Evolutionary conservation across 495 filamentous ascomycete species (phyloP), one percentile per base, ranked within the genome.

Genomic region (Penicillium herquei): DNA sequence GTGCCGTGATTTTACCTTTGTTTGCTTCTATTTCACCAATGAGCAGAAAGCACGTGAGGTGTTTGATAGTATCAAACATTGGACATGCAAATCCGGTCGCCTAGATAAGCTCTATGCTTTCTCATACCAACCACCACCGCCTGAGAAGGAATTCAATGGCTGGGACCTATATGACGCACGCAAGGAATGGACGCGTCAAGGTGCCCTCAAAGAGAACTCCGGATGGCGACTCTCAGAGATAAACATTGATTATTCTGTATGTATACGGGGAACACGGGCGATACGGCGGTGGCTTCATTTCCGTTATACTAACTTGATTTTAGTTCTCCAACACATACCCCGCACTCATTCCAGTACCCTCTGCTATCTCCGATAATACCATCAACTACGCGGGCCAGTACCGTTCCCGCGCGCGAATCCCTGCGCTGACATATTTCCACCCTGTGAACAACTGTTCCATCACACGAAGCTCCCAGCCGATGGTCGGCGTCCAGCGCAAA

Each of bases 381-480:
- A 83, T 99, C 51, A 96, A 96, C 57, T 96, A 99, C 66, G 95
- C 93, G 10, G 89, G 89, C 56, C 78, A 81, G 54, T 98, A 93
- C 72, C 87, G 94, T 34, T 98, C 94, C 0, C 82, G 91, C 47
- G 84, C 85, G 44, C 84, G 94, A 54, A 90, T 99, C 72, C 94
- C 94, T 14, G 88, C 86, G 8, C 76, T 98, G 35, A 89, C 90
- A 32, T 99, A 99, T 67, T 82, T 96, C 10, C 94, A 99, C 70
- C 91, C 94, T 2, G 80, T 98, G 54, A 99, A 98, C 71, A 96
- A 95, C 68, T 97, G 94, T 69, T 92, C 92, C 26, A 98, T 99
- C 57, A 96, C 93, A 3, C 80, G 94, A 57, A 95, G 92, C 66
- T 94, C 95, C 3, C 94, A 99, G 71, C 94, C 94, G 2, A 73